Evolutionary conservation across 192 early-diverging fungal species (phyloP), one percentile per base, ranked within the genome.

Genomic region (Pilobolus umbonatus): DNA sequence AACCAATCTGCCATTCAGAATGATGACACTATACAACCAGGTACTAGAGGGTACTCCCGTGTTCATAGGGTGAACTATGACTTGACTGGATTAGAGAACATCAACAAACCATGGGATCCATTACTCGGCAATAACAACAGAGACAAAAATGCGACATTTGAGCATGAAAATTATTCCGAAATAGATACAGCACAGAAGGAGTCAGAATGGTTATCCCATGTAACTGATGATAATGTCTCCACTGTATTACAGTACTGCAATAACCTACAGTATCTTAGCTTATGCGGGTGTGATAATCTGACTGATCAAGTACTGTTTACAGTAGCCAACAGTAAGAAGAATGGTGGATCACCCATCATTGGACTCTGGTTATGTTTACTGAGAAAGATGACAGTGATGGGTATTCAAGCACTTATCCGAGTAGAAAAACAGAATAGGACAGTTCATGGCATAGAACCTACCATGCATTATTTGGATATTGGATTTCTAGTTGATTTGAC

Each of bases 91-190:
- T 22, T 64, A n/a, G 62, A 64, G 28, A 24, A 21, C 22, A 11
- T 62, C 4, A 22, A 45, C 14, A 19, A 3, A 17, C 26, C 35
- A 22, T 28, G 26, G 25, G 29, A 47, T 14, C 24, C n/a, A 30
- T 9, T 28, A 6, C 12, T 15, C 9, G 26, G 8, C 1, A 17
- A 34, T 3, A 46, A 19, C 15, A 22, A 24, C 5, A 32, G 47
- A 11, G 12, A 15, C 4, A 26, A 19, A 3, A 26, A 24, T 14
- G n/a, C n/a, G n/a, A n/a, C n/a, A n/a, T n/a, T n/a, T n/a, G n/a
- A n/a, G n/a, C 24, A 52, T 8, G 62, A 64, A 57, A 64, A 64
- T 25, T 56, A 64, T 49, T 17, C 10, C 12, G 62, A 64, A 49
- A 34, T 64, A 9, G 54, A 64, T 49, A 47, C 32, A 9, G 39